Evolutionary conservation across 768 basidiomycete genomes (phyloP).

Genomic region (Boletus rufocinnamomeus): DNA sequence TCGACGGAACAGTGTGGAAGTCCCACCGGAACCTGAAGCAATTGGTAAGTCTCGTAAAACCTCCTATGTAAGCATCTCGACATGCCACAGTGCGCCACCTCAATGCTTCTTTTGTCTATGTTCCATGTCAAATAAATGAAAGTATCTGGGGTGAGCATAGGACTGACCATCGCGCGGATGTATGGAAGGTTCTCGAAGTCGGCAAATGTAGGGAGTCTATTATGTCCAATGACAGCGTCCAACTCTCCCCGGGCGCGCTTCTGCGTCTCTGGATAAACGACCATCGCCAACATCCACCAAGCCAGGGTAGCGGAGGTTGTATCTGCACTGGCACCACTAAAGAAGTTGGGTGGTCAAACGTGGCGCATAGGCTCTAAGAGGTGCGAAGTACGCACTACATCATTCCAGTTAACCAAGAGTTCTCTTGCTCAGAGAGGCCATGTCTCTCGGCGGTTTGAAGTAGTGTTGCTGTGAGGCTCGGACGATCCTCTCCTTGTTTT

Average conservation of each 20-base stretch:
- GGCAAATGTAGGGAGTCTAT: constrained; percentile 20
- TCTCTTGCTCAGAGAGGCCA: too few relatives aligned
- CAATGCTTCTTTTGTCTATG: constrained; percentile 10
- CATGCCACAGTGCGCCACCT: constrained; percentile 11
- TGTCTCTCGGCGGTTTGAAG: too few relatives aligned
- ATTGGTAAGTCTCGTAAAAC: not conserved
- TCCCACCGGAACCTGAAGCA: constrained; percentile 2
- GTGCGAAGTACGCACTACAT: too few relatives aligned
- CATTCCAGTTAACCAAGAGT: too few relatives aligned
- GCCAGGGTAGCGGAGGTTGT: constrained; percentile 4
- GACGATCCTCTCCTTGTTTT: too few relatives aligned
- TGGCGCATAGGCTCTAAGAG: too few relatives aligned
- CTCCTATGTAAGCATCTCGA: not conserved
- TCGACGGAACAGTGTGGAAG: constrained; percentile 6
- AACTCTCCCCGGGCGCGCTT: constrained; percentile 27
- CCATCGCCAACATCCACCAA: constrained; percentile 31
- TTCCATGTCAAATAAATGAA: not conserved
- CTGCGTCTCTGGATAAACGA: constrained; percentile 29
- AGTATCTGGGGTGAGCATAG: too few relatives aligned
- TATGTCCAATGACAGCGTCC: constrained; percentile 25
- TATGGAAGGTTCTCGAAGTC: constrained; percentile 10
- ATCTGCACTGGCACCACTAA: constrained; percentile 2
- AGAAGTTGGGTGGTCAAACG: too few relatives aligned
- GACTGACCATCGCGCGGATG: constrained; percentile 12
- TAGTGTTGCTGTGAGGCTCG: too few relatives aligned